Evolutionary conservation across 2,329 filamentous ascomycete genomes (phyloP).

Genomic region (Beauveria medogensis): DNA sequence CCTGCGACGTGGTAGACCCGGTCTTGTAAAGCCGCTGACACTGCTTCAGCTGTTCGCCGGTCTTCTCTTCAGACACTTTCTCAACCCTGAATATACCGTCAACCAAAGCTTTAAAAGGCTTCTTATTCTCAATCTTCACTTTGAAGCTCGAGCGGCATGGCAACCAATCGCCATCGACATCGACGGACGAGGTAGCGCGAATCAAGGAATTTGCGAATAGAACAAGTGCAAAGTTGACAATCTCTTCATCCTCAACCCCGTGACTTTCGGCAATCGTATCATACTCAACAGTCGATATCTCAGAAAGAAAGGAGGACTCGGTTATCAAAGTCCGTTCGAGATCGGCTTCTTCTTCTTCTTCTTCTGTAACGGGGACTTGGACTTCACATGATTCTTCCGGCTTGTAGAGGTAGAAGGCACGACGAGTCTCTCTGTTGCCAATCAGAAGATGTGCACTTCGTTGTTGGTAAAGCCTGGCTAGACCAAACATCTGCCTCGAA

Average conservation of each 20-base stretch:
- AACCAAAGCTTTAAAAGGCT: background rate
- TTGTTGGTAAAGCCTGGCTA: no score
- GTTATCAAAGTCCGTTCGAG: background rate
- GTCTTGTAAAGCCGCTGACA: background rate
- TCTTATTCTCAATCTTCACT: background rate
- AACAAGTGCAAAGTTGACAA: background rate
- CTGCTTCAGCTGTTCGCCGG: background rate
- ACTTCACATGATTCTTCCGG: no score
- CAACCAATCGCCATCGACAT: background rate
- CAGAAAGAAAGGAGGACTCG: background rate
- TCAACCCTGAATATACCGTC: background rate
- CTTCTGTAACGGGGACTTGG: no score
- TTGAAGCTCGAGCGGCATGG: background rate
- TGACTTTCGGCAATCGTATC: background rate
- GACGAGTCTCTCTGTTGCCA: no score
- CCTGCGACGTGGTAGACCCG: background rate
- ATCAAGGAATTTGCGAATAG: background rate
- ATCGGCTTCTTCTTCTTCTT: no score
- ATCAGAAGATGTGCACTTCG: no score
- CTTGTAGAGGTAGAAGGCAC: no score
- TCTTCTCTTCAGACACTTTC: background rate
- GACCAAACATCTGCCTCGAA: no score
- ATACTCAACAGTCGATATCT: rapidly evolving
- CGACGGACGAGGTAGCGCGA: background rate
- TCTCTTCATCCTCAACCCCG: background rate